Base-by-base conservation (phyloP, 2,329 filamentous ascomycete genomes). In the Colletotrichum sp. region DNA sequence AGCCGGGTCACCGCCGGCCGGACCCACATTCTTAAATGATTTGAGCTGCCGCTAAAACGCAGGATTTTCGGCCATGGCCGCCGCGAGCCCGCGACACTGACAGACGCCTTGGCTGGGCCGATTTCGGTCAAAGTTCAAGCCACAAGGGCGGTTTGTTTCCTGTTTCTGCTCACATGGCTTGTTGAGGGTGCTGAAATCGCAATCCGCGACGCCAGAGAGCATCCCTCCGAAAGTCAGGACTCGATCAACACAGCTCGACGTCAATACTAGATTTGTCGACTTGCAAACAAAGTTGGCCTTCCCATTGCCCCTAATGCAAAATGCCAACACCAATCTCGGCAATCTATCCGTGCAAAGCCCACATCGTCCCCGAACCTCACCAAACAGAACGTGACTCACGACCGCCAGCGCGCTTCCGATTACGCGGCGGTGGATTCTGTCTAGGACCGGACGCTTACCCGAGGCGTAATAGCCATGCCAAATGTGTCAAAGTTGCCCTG, bases 321-420 rank as follows among this genome's bases (percentile, higher is more conserved):
- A 73, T 60, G 64, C 74, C 64, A 69, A 61, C 59, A 68, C 64
- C 64, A 69, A 69, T 74, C 65, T 74, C 74, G 74, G 74, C 74
- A 73, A 76, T 74, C 74, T 76, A 74, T 55, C 74, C 70, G 74
- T 64, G n/a, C 36, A 12, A 60, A 68, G 57, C 65, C 74, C 59
- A 65, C 70, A 64, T 68, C 59, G 48, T 65, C 74, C 70, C 74
- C 64, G 21, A 76, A 74, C 70, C 34, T 76, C 74, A 60, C 64
- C 48, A 74, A 65, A 61, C 59, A 64, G 55, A 75, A 34, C 64
- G 59, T 76, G 70, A 76, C 32, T 76, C 65, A 69, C 43, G 48
- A 24, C 59, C 57, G 28, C 73, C 72, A 66, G 70, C 72, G 57
- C 57, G 74, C n/a, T 75, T 64, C 64, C 64, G 70, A 69, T 66